Evolutionary conservation across 2,329 filamentous ascomycete species (phyloP), one percentile per base, ranked within the genome.

Genomic region (Epichloe elymi): DNA sequence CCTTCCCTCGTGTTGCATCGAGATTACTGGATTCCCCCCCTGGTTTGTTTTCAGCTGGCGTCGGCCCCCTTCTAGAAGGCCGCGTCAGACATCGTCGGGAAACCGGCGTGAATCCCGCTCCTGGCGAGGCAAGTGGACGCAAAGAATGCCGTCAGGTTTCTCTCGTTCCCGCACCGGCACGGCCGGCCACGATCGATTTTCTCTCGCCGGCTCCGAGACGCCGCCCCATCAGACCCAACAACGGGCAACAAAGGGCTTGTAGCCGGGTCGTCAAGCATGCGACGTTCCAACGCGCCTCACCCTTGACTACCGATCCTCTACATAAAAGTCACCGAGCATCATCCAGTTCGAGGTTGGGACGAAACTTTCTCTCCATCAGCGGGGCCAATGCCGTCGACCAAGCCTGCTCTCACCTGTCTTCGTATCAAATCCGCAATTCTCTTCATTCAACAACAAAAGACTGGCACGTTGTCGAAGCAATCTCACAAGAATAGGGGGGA

Each of bases 11-110:
- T n/a, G 7, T n/a, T n/a, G 7, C 36, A n/a, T n/a, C 36, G n/a
- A 6, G 36, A 14, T 38, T 6, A n/a, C 26, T 8, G 23, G 23
- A 26, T 7, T 26, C 20, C 6, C 6, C 5, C 23, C 23, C 23
- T 8, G 23, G 5, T 7, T 7, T 26, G 23, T 26, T 48, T 30
- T 38, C 51, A 46, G 51, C 43, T 50, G 33, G 15, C 14, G 35
- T 37, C 40, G 46, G 43, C 30, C 8, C 39, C 39, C 49, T 56
- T 53, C 54, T 55, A 54, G 53, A 56, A 56, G 49, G 17, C 19
- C 12, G 47, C 44, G 43, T 48, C 46, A 52, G 51, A 55, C 55
- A 52, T 52, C 36, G 20, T 50, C 48, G 49, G 51, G 43, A 48
- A 41, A 36, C 49, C 43, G 46, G 45, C 44, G 45, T 47, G 33